Conservation (phyloP, 768 basidiomycete species). For the Auriscalpium orientale region DNA sequence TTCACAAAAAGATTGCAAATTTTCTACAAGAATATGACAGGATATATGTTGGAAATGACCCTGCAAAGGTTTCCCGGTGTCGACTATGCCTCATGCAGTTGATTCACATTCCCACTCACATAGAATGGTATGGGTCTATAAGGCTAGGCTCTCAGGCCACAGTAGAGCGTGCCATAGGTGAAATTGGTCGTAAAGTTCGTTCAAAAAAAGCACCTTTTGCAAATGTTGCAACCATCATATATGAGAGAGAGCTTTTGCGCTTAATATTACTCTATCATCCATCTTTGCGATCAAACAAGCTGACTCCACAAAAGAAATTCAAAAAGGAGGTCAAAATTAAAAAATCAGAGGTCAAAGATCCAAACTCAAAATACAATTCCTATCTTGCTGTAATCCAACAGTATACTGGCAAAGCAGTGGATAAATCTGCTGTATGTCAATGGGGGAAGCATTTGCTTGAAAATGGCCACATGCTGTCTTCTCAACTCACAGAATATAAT, state of each 20-base stretch:
- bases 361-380: background rate
- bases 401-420: background rate
- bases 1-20: background rate
- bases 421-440: background rate
- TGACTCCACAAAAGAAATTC: background rate
- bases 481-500: background rate
- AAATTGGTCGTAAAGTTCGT: background rate
- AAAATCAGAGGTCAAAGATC: background rate
- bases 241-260: background rate
- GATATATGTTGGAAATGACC: background rate
- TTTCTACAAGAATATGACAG: background rate
- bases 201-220: background rate
- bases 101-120: constrained; percentile 10
- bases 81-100: background rate
- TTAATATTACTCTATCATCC: background rate
- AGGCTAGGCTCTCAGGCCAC: constrained; percentile 14
- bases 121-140: constrained; percentile 30
- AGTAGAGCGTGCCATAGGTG: background rate
- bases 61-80: background rate
- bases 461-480: background rate
- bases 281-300: background rate
- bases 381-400: background rate
- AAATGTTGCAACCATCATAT: no score
- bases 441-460: background rate
- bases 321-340: background rate